Evolutionary conservation across 768 basidiomycete genomes (phyloP), one percentile per base, ranked within the genome.

Genomic region (Lactarius akahatsu): DNA sequence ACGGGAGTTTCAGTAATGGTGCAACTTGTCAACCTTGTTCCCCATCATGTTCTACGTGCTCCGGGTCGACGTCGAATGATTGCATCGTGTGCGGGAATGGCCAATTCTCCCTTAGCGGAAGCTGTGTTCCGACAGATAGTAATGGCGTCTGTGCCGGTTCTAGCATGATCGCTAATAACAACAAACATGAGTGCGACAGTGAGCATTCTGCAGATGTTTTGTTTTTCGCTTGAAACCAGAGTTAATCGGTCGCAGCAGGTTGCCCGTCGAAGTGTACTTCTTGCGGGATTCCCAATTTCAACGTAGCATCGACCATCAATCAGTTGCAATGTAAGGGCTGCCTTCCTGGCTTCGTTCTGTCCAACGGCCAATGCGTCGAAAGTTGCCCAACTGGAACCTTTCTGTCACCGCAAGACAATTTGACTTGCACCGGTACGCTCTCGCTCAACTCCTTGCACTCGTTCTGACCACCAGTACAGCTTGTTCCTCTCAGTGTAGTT

Each of bases 121-220:
- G 74, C 55, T 95, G 94, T 73, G 90, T 94, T 20, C 75, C 80
- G 57, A 80, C 87, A 38, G 83, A 87, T 72, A 76, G 76, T 18
- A 81, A 84, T 67, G 94, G 94, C 3, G 84, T 91, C 10, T 96
- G 94, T 77, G 78, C 83, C 55, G 86, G 86, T 8, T 82, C 90
- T 11, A 83, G 80, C 56, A 78, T 91, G 68, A 83, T 95, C 41
- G 92, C 86, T 26, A 90, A 96, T 70, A 92, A 92, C 71, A 82
- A 83, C 73, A 95, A 94, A 77, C 78, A 83, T n/a, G 85, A 87
- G 71, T 96, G 94, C 73, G 91, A 95, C 72, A 84, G 92, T 93
- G 72, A 76, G 89, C 81, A 45, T 61, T 32, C 41, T 59, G 56
- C 1, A 6, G 3, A 57, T 50, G 63, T 20, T 23, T 59, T 20